These are phyloP conservation scores for Fusarium brevicatenulatum DNA, from an alignment of 2,329 filamentous ascomycete genomes.

Conservation along the genomic window DNA sequence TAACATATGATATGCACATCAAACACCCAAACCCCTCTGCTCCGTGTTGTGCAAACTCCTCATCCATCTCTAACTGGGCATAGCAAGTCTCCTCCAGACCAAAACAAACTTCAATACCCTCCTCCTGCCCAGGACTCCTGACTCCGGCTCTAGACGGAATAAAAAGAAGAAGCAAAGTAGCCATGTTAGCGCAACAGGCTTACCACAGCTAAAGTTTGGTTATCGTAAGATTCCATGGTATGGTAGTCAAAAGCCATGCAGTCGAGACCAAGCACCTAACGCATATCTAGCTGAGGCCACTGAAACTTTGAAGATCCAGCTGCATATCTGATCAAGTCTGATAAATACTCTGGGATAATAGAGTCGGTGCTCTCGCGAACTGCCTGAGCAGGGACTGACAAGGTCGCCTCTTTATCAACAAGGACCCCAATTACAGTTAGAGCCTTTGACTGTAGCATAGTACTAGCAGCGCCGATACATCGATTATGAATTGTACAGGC, in stretches of 20 bases:
- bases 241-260: slow-evolving; percentile 21
- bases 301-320: not conserved
- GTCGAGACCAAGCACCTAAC: slow-evolving; percentile 1
- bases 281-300: slow-evolving; percentile 3
- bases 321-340: slow-evolving; percentile 6
- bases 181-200: slow-evolving; percentile 9
- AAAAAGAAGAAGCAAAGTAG: slow-evolving; percentile 8
- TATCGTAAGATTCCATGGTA: slow-evolving; percentile 6
- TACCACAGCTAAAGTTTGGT: slow-evolving; percentile 24
- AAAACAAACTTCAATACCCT: slow-evolving; percentile 19
- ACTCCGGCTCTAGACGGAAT: not conserved
- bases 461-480: too few species aligned
- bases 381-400: not conserved
- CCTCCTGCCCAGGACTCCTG: not conserved
- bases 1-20: not conserved
- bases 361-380: slow-evolving; percentile 14
- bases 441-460: too few species aligned
- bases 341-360: not conserved
- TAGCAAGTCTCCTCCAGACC: not conserved
- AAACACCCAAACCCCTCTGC: not conserved
- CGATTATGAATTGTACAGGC: too few species aligned
- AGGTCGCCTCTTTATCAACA: too few species aligned
- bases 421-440: too few species aligned
- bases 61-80: slow-evolving; percentile 5
- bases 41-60: not conserved